phyloP scores from a whole-genome alignment of 805 yeast species.

The Cephaloascus albidus region DNA sequence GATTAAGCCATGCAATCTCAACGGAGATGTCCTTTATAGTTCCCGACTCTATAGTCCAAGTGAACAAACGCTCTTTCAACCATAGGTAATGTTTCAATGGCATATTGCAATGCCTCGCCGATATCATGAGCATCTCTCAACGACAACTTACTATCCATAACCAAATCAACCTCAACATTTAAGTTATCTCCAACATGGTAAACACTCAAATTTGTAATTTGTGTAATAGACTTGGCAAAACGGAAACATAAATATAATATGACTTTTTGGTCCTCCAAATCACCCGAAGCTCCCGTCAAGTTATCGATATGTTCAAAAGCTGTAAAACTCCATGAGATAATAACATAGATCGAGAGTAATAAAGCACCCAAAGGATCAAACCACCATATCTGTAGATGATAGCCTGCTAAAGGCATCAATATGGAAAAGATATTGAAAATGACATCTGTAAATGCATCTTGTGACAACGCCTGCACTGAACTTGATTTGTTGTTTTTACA shows the following conservation, averaged over 20 bases:
- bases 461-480: constrained; percentile 71
- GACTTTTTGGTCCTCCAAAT: constrained; percentile 51
- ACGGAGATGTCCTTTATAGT: constrained; percentile 28
- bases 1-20: no score
- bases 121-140: constrained; percentile 70
- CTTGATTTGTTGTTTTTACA: constrained; percentile 52
- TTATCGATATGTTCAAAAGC: constrained; percentile 69
- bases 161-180: constrained; percentile 69
- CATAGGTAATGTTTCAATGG: constrained; percentile 66
- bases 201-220: constrained; percentile 57
- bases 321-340: constrained; percentile 51
- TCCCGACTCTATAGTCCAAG: constrained; percentile 50
- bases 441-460: constrained; percentile 74
- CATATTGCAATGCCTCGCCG: constrained; percentile 75
- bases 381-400: constrained; percentile 51
- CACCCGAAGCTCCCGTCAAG: constrained; percentile 67
- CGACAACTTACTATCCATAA: constrained; percentile 38
- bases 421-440: constrained; percentile 66
- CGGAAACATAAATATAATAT: constrained; percentile 59
- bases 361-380: constrained; percentile 70
- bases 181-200: constrained; percentile 75
- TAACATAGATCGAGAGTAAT: constrained; percentile 49
- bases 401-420: constrained; percentile 58
- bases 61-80: constrained; percentile 82
- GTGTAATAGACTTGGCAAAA: constrained; percentile 58